These are phyloP conservation scores for Pythium vanterpoolii DNA, from an alignment of 352 stramenopile species.

Conservation along the genomic window DNA sequence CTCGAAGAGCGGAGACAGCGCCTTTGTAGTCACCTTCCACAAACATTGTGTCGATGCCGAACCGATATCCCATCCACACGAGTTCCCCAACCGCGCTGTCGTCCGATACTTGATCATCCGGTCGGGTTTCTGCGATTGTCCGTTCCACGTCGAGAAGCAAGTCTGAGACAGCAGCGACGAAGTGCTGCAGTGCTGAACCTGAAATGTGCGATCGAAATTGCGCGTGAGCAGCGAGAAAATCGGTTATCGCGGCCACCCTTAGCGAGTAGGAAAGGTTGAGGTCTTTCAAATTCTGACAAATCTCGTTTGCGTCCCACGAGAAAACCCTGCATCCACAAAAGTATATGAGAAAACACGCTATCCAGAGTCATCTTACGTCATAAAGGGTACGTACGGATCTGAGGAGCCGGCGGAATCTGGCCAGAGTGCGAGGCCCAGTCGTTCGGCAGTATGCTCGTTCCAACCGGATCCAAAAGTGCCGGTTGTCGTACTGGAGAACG, in stretches of 20 bases:
- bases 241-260: conserved; percentile 11
- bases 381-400: not conserved
- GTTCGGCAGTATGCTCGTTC: not conserved
- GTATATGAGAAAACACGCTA: not conserved
- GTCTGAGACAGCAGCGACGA: conserved; percentile 3
- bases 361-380: not conserved
- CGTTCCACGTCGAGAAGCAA: conserved; percentile 10
- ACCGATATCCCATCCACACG: conserved; percentile 18
- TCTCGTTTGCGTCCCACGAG: not conserved
- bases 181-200: not conserved
- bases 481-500: not conserved
- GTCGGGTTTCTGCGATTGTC: not conserved
- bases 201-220: not conserved
- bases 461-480: conserved; percentile 6
- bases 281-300: not conserved
- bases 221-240: conserved; percentile 6
- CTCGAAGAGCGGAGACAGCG: conserved; percentile 10
- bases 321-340: not conserved
- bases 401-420: not conserved
- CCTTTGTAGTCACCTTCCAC: not conserved
- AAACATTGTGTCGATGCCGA: conserved; percentile 15
- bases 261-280: not conserved
- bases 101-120: not conserved
- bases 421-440: not conserved
- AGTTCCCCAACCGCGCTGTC: conserved; percentile 7